Conservation (phyloP, 163 green algal genomes). For the Chloroidium sp. region DNA sequence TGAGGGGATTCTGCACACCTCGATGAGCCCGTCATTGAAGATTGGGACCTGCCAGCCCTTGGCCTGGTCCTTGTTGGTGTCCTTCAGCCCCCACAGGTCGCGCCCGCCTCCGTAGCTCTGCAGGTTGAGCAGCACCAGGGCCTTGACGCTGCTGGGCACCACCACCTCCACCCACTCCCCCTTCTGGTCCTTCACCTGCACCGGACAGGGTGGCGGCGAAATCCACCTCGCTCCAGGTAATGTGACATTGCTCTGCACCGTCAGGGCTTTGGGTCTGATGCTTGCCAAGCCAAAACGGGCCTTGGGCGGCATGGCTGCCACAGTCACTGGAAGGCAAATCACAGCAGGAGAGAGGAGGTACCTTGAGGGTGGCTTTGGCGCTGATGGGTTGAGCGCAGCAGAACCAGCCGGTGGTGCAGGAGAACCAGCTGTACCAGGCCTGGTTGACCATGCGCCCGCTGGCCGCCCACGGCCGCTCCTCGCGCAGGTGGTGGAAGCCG, state of each 20-base stretch:
- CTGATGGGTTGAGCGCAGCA: constrained; percentile 30
- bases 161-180: constrained; percentile 48
- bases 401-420: constrained; percentile 62
- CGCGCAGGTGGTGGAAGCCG: constrained; percentile 76
- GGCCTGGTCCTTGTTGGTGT: constrained; percentile 13
- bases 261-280: background rate
- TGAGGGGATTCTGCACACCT: constrained; percentile 24
- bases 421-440: constrained; percentile 56
- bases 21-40: constrained; percentile 63
- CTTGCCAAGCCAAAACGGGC: too few relatives aligned
- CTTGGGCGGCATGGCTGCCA: too few relatives aligned
- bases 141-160: constrained; percentile 52
- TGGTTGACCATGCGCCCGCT: constrained; percentile 62
- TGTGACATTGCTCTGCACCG: too few relatives aligned
- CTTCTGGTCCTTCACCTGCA: constrained; percentile 22
- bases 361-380: constrained; percentile 25
- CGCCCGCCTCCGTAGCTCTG: constrained; percentile 71
- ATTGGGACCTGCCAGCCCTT: constrained; percentile 30
- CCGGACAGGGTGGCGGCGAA: too few relatives aligned
- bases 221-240: too few relatives aligned
- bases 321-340: too few relatives aligned
- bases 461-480: constrained; percentile 47
- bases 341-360: background rate
- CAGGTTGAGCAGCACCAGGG: constrained; percentile 77
- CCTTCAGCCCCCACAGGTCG: constrained; percentile 67